Percentiles rank a stretch among this genome's conserved stretches.
Evolutionary conservation across 805 yeast species (phyloP).

Genomic region (Wickerhamomyces hampshirensis): DNA sequence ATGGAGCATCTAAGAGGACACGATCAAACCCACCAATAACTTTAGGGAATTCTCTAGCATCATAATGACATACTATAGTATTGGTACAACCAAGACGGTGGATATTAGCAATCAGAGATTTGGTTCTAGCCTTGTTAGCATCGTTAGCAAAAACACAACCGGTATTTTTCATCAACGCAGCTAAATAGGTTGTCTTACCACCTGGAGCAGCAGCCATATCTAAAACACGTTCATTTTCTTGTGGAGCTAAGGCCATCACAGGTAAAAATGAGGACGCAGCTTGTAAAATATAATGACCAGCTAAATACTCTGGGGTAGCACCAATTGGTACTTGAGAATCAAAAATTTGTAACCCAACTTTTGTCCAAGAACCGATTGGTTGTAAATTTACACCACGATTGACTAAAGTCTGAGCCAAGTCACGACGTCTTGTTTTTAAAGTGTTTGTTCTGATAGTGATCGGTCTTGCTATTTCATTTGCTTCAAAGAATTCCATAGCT

Average conservation of each 20-base stretch:
- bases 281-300: slow-evolving; percentile 96
- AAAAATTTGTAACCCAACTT: slow-evolving; percentile 94
- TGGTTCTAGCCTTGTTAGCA: slow-evolving; percentile 93
- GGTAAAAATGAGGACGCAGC: slow-evolving; percentile 98
- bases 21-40: slow-evolving; percentile 98
- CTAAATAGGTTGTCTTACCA: slow-evolving; percentile 92
- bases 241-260: slow-evolving; percentile 97
- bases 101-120: slow-evolving; percentile 93
- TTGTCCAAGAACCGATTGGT: slow-evolving; percentile 97
- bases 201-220: slow-evolving; percentile 99
- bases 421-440: slow-evolving; percentile 89
- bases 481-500: slow-evolving; percentile 97
- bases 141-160: slow-evolving; percentile 98
- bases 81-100: slow-evolving; percentile 96
- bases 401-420: slow-evolving; percentile 88
- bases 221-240: slow-evolving; percentile 88
- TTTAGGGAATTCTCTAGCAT: slow-evolving; percentile 97
- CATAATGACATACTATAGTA: slow-evolving; percentile 95
- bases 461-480: slow-evolving; percentile 96
- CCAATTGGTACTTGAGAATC: slow-evolving; percentile 99
- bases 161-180: slow-evolving; percentile 96
- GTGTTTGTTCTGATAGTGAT: slow-evolving; percentile 98
- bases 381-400: slow-evolving; percentile 96
- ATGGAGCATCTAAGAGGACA: slow-evolving; percentile 93
- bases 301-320: slow-evolving; percentile 97